These are phyloP conservation scores for Chlamydomonas asymmetrica DNA, from an alignment of 139 green algal species.

Conservation along the genomic window DNA sequence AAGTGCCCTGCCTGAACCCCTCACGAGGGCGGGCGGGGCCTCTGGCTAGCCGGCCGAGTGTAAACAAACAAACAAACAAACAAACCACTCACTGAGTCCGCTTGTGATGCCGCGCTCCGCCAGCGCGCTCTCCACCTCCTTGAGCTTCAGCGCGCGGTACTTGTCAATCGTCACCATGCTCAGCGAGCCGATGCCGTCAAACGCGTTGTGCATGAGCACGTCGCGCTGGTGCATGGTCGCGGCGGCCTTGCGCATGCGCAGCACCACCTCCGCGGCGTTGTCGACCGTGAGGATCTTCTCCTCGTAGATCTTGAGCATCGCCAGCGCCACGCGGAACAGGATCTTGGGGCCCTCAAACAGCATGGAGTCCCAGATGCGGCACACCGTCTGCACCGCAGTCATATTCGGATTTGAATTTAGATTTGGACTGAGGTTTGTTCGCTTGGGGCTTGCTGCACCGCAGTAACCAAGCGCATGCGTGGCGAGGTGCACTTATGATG, in stretches of 20 bases:
- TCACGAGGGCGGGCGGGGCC: background rate
- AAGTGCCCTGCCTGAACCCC: background rate
- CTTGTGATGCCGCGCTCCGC: constrained; percentile 17
- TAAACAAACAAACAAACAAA: background rate
- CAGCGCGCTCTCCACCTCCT: constrained; percentile 15
- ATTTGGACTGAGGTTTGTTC: too few relatives aligned
- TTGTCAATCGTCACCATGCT: constrained; percentile 74
- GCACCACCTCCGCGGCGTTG: constrained; percentile 69
- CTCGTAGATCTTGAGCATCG: constrained; percentile 77
- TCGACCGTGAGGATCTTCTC: constrained; percentile 53
- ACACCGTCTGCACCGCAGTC: constrained; percentile 19
- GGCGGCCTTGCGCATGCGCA: constrained; percentile 39
- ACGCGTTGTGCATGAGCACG: constrained; percentile 68
- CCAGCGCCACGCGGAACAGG: constrained; percentile 79
- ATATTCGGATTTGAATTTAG: too few relatives aligned
- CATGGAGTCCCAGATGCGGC: constrained; percentile 77
- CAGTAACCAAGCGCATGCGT: too few relatives aligned
- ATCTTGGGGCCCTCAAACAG: constrained; percentile 83
- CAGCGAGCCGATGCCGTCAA: constrained; percentile 69
- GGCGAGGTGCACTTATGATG: too few relatives aligned
- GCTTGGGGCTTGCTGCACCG: too few relatives aligned
- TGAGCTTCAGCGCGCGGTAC: constrained; percentile 45
- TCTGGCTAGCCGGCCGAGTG: background rate
- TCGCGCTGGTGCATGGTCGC: constrained; percentile 67
- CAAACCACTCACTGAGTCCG: background rate